Evolutionary conservation across 371 early-diverging fungal species (phyloP).

Genomic region (Actinomortierella ambigua): DNA sequence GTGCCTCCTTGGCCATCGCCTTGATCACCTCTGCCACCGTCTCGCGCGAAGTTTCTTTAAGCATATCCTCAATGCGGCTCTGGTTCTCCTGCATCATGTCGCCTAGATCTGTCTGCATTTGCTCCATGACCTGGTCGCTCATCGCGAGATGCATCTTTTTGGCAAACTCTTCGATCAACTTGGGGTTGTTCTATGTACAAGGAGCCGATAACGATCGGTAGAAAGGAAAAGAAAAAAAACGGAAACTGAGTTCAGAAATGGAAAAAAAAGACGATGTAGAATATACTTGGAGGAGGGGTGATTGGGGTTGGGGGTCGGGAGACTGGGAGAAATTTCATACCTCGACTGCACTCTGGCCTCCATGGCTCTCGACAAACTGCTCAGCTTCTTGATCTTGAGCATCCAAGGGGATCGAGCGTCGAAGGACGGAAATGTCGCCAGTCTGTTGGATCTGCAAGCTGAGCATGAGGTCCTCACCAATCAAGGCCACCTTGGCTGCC

Average conservation of each 20-base stretch:
- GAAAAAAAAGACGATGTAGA: neutral
- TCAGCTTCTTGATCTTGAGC: constrained; percentile 49
- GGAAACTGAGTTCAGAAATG: too few relatives aligned
- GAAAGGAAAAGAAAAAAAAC: neutral
- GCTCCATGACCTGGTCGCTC: constrained; percentile 50
- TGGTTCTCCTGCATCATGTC: constrained; percentile 49
- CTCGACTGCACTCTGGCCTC: constrained; percentile 42
- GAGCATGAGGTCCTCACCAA: constrained; percentile 52
- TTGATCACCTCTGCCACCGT: constrained; percentile 50
- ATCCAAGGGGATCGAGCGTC: constrained; percentile 41
- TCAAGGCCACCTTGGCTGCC: constrained; percentile 34
- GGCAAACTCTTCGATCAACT: constrained; percentile 50
- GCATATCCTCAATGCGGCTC: constrained; percentile 29
- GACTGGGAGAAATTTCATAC: constrained; percentile 17
- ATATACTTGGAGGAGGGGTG: neutral
- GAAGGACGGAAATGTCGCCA: constrained; percentile 48
- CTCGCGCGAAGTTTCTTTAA: constrained; percentile 46
- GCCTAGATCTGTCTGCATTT: constrained; percentile 48
- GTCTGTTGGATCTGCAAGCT: constrained; percentile 57
- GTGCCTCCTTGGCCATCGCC: constrained; percentile 35
- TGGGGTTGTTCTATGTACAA: constrained; percentile 42
- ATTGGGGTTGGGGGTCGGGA: neutral
- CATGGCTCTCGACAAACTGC: constrained; percentile 42
- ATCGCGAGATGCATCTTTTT: constrained; percentile 45
- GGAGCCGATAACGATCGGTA: neutral